Percentiles rank a stretch among this genome's conserved stretches.
phyloP scores from a whole-genome alignment of 2,329 filamentous ascomycete species.

The Chaetomium sp. region DNA sequence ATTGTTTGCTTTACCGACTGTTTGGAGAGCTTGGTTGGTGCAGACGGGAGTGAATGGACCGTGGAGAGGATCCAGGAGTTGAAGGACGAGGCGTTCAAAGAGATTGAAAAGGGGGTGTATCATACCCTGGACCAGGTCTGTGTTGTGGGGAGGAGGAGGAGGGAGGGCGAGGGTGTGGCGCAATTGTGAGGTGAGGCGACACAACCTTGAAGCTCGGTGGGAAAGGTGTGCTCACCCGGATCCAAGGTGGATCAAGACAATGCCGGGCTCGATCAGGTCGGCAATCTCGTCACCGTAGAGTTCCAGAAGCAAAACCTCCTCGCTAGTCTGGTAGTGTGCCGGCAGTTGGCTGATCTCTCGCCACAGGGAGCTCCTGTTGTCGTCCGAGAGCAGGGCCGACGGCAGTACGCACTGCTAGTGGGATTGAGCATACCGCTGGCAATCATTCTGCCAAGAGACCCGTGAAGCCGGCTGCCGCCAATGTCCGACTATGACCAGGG shows the following conservation, averaged over 20 bases:
- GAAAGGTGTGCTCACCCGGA: not conserved
- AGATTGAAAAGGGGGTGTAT: conserved; percentile 28
- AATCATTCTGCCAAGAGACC: not conserved
- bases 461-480: not conserved
- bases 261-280: not conserved
- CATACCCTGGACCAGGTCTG: conserved; percentile 31
- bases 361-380: not conserved
- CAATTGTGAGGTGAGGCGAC: too few relatives aligned
- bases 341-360: not conserved
- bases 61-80: conserved; percentile 20
- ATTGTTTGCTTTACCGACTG: conserved; percentile 27
- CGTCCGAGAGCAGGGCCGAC: not conserved
- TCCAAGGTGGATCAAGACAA: not conserved
- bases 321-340: not conserved
- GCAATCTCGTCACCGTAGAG: not conserved
- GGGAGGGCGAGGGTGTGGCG: too few relatives aligned
- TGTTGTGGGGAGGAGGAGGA: conserved; percentile 28
- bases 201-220: too few relatives aligned
- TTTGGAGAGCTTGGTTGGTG: conserved; percentile 26
- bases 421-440: not conserved
- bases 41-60: conserved; percentile 13
- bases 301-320: not conserved
- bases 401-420: not conserved
- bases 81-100: not conserved
- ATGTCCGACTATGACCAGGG: conserved; percentile 2